A percentile compares a stretch with the other conserved stretches of the same genome.
Conservation (phyloP, 352 stramenopile genomes). For the Phytophthora fragariaefolia region DNA sequence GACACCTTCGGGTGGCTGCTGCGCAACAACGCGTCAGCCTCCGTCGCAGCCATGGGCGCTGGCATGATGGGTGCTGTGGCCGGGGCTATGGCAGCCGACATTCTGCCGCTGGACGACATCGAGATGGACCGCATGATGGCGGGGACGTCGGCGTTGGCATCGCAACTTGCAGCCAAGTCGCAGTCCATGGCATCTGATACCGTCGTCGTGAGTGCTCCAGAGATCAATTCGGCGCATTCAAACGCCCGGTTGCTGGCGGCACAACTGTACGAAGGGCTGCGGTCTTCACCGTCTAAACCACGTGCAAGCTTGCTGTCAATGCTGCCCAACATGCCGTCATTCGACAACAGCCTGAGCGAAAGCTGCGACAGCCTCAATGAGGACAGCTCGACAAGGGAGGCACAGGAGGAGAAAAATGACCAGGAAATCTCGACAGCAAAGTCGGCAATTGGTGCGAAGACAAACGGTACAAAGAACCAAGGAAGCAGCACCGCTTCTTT, state of each 20-base stretch:
- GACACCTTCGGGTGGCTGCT: constrained; percentile 67
- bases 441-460: background rate
- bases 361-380: constrained; percentile 38
- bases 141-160: constrained; percentile 4
- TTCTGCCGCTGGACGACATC: constrained; percentile 50
- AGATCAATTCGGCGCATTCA: background rate
- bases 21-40: constrained; percentile 36
- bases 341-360: constrained; percentile 22
- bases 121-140: constrained; percentile 40
- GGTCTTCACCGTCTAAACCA: constrained; percentile 5
- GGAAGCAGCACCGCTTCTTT: background rate
- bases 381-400: constrained; percentile 7
- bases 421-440: constrained; percentile 8
- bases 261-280: constrained; percentile 34
- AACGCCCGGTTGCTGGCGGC: constrained; percentile 27
- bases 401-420: constrained; percentile 8
- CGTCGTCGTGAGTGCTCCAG: background rate
- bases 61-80: background rate
- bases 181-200: background rate
- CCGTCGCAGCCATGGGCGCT: background rate
- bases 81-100: constrained; percentile 25
- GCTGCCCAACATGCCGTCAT: constrained; percentile 2
- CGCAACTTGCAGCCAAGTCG: constrained; percentile 11
- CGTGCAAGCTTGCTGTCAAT: constrained; percentile 16
- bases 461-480: background rate